Base-by-base conservation (phyloP, 2,329 filamentous ascomycete species). In the Phoma herbarum region DNA sequence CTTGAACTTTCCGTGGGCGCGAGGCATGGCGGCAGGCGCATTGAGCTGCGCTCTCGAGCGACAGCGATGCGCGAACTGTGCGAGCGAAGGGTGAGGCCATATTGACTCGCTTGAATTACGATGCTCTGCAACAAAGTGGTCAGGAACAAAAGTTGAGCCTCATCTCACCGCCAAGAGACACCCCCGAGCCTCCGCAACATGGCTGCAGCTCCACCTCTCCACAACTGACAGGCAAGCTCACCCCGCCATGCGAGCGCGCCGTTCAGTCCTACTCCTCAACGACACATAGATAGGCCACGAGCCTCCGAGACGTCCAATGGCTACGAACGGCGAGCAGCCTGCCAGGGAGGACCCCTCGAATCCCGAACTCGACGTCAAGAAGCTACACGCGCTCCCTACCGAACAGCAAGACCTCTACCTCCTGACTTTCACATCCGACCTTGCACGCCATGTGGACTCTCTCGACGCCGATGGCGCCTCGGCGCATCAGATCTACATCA, bases 341-440 rank as follows among this genome's bases (percentile, higher is more conserved):
- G 49, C 81, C 78, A 65, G 69, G 69, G 64, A 67, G 44, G 62
- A 60, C 56, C 78, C 82, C 60, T 72, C 80, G 56, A 89, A 86
- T 72, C 89, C 89, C 49, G 91, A 97, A 82, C 90, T 99, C 76
- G 93, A 99, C 75, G 81, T 97, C 67, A 82, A 88, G 71, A 97
- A 97, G 83, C 88, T 99, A 46, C 90, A 97, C 78, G 85, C 91
- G 51, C 86, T 98, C 45, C 92, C 94, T 42, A 88, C 91, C 52
- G 95, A 99, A 80, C 95, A 99, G 77, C 95, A 99, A 79, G 93
- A 97, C 72, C 86, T 99, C 12, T 96, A 95, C 77, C 86, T 99
- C 62, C 84, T 99, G 60, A 96, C 89, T 25, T 97, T 96, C 75
- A 90, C 93, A 33, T 90, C 93, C 26, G 87, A 90, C 60, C 84